Conservation (phyloP, 208 protist genomes). For the Acanthamoeba divionensis region DNA sequence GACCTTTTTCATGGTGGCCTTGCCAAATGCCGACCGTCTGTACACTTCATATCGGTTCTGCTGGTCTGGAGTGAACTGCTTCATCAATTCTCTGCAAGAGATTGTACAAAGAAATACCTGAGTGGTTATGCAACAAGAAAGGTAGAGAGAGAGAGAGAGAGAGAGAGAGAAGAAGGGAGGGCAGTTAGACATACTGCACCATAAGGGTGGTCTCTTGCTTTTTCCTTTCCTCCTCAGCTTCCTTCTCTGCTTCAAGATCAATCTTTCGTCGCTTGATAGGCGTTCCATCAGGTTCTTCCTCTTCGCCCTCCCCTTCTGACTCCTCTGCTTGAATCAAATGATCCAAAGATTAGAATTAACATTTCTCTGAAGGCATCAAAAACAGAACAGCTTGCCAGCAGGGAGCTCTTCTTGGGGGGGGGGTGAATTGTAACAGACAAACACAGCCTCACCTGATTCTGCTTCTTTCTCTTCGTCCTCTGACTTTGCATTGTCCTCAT, state of each 20-base stretch:
- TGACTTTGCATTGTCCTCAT: background rate
- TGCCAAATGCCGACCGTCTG: conserved; percentile 53
- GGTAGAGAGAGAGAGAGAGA: background rate
- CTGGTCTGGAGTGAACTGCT: conserved; percentile 61
- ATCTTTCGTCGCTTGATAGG: background rate
- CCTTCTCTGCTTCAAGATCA: background rate
- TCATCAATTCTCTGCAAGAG: conserved; percentile 12
- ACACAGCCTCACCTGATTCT: no score
- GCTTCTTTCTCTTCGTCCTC: background rate
- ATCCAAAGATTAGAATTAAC: no score
- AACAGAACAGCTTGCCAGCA: no score
- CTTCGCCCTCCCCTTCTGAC: background rate
- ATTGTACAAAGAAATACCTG: background rate
- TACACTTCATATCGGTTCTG: conserved; percentile 66
- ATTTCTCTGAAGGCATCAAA: no score
- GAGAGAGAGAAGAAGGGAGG: background rate
- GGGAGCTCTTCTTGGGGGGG: no score
- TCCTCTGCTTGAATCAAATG: no score
- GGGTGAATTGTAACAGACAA: no score
- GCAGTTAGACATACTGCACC: background rate
- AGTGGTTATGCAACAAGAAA: background rate
- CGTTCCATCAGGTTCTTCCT: background rate
- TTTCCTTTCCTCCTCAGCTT: background rate
- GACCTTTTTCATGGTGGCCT: conserved; percentile 60
- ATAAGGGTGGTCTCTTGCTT: background rate